These are phyloP conservation scores for Tylopilus balloui DNA, from an alignment of 768 basidiomycete species.

Conservation along the genomic window DNA sequence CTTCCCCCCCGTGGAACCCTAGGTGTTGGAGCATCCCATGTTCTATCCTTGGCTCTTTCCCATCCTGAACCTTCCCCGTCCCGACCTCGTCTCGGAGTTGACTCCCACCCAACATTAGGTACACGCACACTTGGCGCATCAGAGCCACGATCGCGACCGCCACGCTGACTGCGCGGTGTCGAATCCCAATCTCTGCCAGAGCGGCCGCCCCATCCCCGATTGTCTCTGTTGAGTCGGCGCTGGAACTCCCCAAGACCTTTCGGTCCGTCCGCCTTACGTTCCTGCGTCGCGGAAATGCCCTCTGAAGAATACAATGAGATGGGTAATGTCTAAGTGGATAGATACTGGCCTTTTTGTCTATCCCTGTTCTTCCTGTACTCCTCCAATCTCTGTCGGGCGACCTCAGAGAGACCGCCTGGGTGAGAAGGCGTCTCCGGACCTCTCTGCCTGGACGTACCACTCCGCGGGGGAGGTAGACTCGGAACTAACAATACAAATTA, in stretches of 20 bases:
- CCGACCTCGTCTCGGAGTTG: constrained; percentile 66
- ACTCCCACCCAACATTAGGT: constrained; percentile 92
- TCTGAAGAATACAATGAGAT: constrained; percentile 39
- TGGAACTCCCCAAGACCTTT: constrained; percentile 91
- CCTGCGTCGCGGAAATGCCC: constrained; percentile 62
- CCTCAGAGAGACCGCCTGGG: constrained; percentile 81
- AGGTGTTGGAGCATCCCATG: constrained; percentile 87
- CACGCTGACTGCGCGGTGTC: constrained; percentile 58
- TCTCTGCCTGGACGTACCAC: constrained; percentile 60
- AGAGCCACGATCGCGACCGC: constrained; percentile 35
- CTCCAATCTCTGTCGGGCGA: constrained; percentile 65
- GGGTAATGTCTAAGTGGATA: background rate
- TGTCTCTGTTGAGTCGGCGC: constrained; percentile 80
- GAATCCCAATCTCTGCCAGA: constrained; percentile 48
- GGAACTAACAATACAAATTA: constrained; percentile 55
- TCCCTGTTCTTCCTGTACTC: constrained; percentile 71
- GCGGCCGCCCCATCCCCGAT: constrained; percentile 43
- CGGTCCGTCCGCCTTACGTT: constrained; percentile 52
- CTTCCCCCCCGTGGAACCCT: constrained; percentile 61
- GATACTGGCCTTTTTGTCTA: constrained; percentile 53
- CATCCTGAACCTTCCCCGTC: constrained; percentile 59
- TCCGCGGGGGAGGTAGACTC: constrained; percentile 55
- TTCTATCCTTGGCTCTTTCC: constrained; percentile 49
- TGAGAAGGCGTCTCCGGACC: constrained; percentile 93
- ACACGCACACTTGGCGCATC: constrained; percentile 84